These are phyloP conservation scores for Orbilia javanica DNA, from an alignment of 2,329 filamentous ascomycete species.

Conservation along the genomic window DNA sequence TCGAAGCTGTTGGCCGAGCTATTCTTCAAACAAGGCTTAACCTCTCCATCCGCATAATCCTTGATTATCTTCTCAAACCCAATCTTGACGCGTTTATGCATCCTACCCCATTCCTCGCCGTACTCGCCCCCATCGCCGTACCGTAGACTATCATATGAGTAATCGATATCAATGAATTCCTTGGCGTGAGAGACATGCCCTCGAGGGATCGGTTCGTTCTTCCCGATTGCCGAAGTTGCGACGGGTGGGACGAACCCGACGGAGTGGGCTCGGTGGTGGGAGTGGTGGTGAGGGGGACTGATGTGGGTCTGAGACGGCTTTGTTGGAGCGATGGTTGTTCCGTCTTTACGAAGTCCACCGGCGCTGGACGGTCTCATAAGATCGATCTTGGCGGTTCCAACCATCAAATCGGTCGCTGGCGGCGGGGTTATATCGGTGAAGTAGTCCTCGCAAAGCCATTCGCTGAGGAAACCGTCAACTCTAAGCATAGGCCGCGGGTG, in stretches of 20 bases:
- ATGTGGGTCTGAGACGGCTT: slow-evolving; percentile 59
- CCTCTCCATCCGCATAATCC: slow-evolving; percentile 77
- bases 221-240: slow-evolving; percentile 85
- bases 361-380: slow-evolving; percentile 72
- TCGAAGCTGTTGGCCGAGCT: slow-evolving; percentile 69
- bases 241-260: slow-evolving; percentile 78
- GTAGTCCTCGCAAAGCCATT: slow-evolving; percentile 95
- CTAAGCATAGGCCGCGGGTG: slow-evolving; percentile 69
- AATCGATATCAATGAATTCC: slow-evolving; percentile 89
- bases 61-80: slow-evolving; percentile 83
- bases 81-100: slow-evolving; percentile 89
- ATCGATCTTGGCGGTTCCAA: slow-evolving; percentile 88
- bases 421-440: slow-evolving; percentile 93
- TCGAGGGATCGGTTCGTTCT: slow-evolving; percentile 82
- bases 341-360: slow-evolving; percentile 68
- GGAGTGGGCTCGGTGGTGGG: slow-evolving; percentile 64
- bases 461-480: slow-evolving; percentile 91
- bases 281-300: slow-evolving; percentile 63
- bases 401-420: slow-evolving; percentile 86
- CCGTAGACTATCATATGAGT: slow-evolving; percentile 94
- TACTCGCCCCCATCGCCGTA: slow-evolving; percentile 91
- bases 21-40: slow-evolving; percentile 56
- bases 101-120: slow-evolving; percentile 93
- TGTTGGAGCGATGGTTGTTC: slow-evolving; percentile 60
- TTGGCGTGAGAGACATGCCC: slow-evolving; percentile 92